Evolutionary conservation across 202 grass and related monocot genomes (phyloP).

Genomic region (Zoysia matrella): DNA sequence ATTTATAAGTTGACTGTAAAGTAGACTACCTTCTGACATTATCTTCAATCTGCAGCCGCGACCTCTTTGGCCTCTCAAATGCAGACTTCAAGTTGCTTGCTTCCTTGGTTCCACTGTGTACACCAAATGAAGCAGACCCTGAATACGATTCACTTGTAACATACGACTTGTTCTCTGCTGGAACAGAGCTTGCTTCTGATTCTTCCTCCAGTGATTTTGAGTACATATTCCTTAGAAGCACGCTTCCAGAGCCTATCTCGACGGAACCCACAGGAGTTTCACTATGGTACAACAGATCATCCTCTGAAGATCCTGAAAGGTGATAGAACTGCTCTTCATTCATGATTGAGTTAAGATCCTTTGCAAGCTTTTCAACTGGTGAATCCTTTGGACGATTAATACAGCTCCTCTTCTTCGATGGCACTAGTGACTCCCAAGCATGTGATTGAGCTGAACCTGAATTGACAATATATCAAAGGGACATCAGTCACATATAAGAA

Average conservation of each 20-base stretch:
- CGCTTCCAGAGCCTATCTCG: conserved; percentile 89
- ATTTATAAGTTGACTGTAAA: conserved; percentile 19
- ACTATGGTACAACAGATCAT: conserved; percentile 78
- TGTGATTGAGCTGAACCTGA: too few relatives aligned
- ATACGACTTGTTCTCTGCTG: conserved; percentile 64
- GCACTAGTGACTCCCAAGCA: too few relatives aligned
- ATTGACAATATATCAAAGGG: background rate
- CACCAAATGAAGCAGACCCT: conserved; percentile 24
- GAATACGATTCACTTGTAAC: conserved; percentile 72
- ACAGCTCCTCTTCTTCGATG: too few relatives aligned
- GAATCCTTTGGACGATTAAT: too few relatives aligned
- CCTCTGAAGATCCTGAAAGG: conserved; percentile 72
- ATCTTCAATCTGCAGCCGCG: too few relatives aligned
- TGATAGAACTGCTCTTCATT: conserved; percentile 66
- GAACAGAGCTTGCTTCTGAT: conserved; percentile 54
- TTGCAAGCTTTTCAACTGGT: too few relatives aligned
- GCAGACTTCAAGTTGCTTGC: too few relatives aligned
- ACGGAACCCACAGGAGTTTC: conserved; percentile 75
- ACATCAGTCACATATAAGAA: conserved; percentile 23
- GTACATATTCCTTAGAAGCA: conserved; percentile 77
- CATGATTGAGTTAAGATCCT: conserved; percentile 86
- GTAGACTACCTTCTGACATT: conserved; percentile 35
- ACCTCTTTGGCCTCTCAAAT: too few relatives aligned
- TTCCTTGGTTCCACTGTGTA: too few relatives aligned
- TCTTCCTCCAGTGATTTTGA: conserved; percentile 22